Evolutionary conservation across 2,329 filamentous ascomycete species (phyloP).

Genomic region (Talaromyces verruculosus): DNA sequence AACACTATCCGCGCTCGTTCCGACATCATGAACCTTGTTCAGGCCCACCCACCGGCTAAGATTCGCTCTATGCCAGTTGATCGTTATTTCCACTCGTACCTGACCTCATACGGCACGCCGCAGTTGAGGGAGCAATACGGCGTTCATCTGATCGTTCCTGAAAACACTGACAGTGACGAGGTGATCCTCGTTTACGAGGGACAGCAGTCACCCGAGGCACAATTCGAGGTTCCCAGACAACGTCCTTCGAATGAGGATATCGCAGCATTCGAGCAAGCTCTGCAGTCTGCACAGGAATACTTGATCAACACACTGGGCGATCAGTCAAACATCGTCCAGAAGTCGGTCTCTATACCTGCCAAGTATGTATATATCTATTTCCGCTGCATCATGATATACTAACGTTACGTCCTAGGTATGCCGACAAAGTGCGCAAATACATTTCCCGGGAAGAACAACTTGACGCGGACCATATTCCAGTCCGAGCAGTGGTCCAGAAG

Average conservation of each 20-base stretch:
- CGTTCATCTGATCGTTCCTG: conserved; percentile 51
- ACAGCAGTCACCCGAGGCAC: conserved; percentile 40
- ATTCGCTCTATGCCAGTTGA: conserved; percentile 48
- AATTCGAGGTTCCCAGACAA: conserved; percentile 57
- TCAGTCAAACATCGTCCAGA: conserved; percentile 56
- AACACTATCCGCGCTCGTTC: conserved; percentile 58
- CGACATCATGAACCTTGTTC: conserved; percentile 51
- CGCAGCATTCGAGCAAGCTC: conserved; percentile 56
- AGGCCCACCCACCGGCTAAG: conserved; percentile 49
- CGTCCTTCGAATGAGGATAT: conserved; percentile 57
- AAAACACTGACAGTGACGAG: conserved; percentile 44
- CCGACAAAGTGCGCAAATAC: conserved; percentile 63
- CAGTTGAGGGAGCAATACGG: conserved; percentile 46
- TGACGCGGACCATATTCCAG: conserved; percentile 54
- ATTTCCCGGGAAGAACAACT: conserved; percentile 57
- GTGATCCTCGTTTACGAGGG: conserved; percentile 55
- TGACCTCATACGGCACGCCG: conserved; percentile 41
- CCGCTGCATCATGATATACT: background rate
- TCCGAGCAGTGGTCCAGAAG: conserved; percentile 49
- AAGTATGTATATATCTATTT: conserved; percentile 41
- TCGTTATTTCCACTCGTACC: conserved; percentile 51
- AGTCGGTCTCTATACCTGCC: conserved; percentile 54
- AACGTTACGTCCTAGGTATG: conserved; percentile 45
- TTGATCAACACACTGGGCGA: conserved; percentile 55
- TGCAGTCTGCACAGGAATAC: conserved; percentile 60